Evolutionary conservation across 2,329 filamentous ascomycete species (phyloP).

Genomic region (Alternaria arbusti): DNA sequence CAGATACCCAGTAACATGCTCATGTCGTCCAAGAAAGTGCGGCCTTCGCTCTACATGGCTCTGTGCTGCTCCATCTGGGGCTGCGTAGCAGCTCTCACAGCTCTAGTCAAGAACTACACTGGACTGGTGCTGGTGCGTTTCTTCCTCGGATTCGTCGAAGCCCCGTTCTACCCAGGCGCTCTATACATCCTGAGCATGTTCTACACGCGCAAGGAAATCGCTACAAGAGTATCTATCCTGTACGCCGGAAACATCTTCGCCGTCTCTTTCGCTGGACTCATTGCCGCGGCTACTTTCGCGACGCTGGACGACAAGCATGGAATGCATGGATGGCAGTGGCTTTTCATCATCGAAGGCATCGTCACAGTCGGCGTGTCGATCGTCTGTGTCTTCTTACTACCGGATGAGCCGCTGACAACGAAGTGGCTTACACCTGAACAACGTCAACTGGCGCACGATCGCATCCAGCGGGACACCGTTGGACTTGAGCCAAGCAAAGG

Average conservation of each 20-base stretch:
- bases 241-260: conserved; percentile 49
- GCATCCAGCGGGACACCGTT: conserved; percentile 53
- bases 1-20: conserved; percentile 55
- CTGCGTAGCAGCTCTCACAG: conserved; percentile 34
- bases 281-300: conserved; percentile 45
- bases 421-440: conserved; percentile 54
- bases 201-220: conserved; percentile 63
- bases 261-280: conserved; percentile 50
- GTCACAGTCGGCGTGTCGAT: conserved; percentile 3
- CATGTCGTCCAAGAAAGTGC: conserved; percentile 41
- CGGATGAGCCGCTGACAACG: conserved; percentile 43
- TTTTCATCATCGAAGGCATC: conserved; percentile 5
- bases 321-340: conserved; percentile 43
- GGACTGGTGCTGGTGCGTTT: conserved; percentile 38
- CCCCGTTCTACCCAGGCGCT: conserved; percentile 64
- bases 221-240: conserved; percentile 39
- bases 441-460: conserved; percentile 41
- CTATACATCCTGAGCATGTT: conserved; percentile 67
- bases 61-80: conserved; percentile 45
- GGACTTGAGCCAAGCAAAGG: conserved; percentile 47
- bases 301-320: conserved; percentile 19
- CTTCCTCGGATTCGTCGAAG: conserved; percentile 39
- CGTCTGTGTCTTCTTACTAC: conserved; percentile 32
- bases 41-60: conserved; percentile 41
- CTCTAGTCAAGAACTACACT: conserved; percentile 34